phyloP scores from a whole-genome alignment of 495 filamentous ascomycete species.

The Lepidopterella palustris region DNA sequence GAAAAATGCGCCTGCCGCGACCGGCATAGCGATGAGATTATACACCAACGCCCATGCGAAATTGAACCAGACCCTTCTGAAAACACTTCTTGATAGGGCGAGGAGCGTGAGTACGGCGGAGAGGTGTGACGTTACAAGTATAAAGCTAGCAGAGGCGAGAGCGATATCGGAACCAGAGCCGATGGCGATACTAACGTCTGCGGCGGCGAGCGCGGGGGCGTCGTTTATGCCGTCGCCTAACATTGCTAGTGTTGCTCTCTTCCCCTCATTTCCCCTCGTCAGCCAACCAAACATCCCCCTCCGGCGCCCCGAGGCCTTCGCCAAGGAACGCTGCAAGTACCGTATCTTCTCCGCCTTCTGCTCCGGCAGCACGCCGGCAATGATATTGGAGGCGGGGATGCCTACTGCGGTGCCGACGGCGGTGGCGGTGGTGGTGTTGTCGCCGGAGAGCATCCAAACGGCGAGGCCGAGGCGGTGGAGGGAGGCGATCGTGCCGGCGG shows the following conservation, averaged over 20 bases:
- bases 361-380: conserved; percentile 79
- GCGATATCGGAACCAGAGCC: conserved; percentile 81
- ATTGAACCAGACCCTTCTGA: conserved; percentile 76
- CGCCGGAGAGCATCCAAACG: conserved; percentile 91
- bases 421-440: conserved; percentile 61
- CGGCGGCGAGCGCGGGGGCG: conserved; percentile 72
- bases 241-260: conserved; percentile 46
- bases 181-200: conserved; percentile 83
- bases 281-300: background rate
- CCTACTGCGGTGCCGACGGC: conserved; percentile 69
- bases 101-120: conserved; percentile 65
- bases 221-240: conserved; percentile 91
- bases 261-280: background rate
- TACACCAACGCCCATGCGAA: conserved; percentile 85
- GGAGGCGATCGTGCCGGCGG: conserved; percentile 56
- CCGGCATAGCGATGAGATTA: conserved; percentile 68
- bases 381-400: conserved; percentile 67
- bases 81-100: conserved; percentile 63
- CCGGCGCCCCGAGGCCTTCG: conserved; percentile 5
- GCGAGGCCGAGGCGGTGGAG: conserved; percentile 59
- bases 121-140: conserved; percentile 70
- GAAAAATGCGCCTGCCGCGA: conserved; percentile 82
- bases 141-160: conserved; percentile 74
- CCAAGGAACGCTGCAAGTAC: conserved; percentile 58
- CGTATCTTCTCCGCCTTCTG: conserved; percentile 82